These are phyloP conservation scores for Eimeria maxima DNA, from an alignment of 169 alveolate species.

Conservation along the genomic window DNA sequence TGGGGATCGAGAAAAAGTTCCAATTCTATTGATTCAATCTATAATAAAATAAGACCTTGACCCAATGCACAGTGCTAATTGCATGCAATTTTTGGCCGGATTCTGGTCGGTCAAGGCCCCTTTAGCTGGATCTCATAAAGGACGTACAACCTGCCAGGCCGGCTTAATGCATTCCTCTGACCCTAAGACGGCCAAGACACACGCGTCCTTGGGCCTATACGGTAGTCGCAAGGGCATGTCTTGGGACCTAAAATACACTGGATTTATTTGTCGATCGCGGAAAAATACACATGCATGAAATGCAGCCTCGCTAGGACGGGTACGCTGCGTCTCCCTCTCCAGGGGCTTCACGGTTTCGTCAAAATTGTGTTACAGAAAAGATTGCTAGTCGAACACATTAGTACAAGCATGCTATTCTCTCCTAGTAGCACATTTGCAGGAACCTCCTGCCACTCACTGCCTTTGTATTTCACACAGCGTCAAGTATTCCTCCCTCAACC, in stretches of 20 bases:
- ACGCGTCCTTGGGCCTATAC: too few species aligned
- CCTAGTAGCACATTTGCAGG: neutral
- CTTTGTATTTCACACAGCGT: neutral
- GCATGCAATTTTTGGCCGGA: neutral
- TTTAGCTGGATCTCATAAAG: neutral
- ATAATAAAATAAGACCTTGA: too few species aligned
- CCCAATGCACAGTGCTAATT: neutral
- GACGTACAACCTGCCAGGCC: neutral
- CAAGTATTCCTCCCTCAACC: neutral
- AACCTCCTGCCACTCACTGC: neutral
- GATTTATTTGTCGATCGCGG: too few species aligned
- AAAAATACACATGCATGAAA: too few species aligned
- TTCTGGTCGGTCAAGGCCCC: neutral
- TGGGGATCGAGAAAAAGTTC: neutral
- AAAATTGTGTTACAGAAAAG: too few species aligned
- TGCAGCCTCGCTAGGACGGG: too few species aligned
- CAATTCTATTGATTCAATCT: neutral
- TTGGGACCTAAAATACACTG: too few species aligned
- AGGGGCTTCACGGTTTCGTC: too few species aligned
- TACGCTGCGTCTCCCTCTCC: too few species aligned
- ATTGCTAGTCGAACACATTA: neutral
- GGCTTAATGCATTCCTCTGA: neutral
- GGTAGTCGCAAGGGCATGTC: too few species aligned
- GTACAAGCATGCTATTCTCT: neutral
- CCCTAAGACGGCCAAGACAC: too few species aligned